These are phyloP conservation scores for Paraphaeosphaeria sporulosa DNA, from an alignment of 2,329 filamentous ascomycete genomes.

Conservation along the genomic window DNA sequence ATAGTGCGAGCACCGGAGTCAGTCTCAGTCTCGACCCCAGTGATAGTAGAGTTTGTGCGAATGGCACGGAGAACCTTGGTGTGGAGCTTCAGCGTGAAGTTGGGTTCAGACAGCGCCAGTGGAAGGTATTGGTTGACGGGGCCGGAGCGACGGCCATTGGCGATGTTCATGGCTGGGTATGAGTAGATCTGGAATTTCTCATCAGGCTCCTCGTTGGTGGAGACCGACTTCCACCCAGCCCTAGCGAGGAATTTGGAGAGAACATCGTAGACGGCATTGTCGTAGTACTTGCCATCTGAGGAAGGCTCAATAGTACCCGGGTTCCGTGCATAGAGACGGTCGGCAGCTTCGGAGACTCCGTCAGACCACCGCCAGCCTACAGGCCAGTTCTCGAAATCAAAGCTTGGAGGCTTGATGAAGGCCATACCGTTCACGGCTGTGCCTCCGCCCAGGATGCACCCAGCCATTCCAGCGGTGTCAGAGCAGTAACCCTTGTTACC, in stretches of 20 bases:
- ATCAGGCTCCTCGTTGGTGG: constrained; percentile 29
- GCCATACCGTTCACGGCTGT: constrained; percentile 37
- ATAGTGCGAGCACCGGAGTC: constrained; percentile 20
- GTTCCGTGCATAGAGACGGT: constrained; percentile 28
- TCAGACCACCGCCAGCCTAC: constrained; percentile 29
- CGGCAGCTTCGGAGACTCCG: constrained; percentile 24
- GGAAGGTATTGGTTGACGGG: constrained; percentile 32
- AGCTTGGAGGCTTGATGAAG: constrained; percentile 27
- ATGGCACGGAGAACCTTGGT: constrained; percentile 30
- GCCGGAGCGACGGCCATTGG: constrained; percentile 26
- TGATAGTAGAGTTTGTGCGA: constrained; percentile 21
- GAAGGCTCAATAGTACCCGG: constrained; percentile 30
- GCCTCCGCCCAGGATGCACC: constrained; percentile 50
- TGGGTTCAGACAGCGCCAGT: constrained; percentile 19
- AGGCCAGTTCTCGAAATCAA: constrained; percentile 34
- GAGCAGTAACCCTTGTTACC: constrained; percentile 48
- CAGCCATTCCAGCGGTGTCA: constrained; percentile 47
- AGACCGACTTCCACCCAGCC: constrained; percentile 27
- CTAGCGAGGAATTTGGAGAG: constrained; percentile 24
- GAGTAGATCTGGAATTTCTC: constrained; percentile 29
- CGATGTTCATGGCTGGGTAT: constrained; percentile 21
- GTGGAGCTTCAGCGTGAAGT: constrained; percentile 33
- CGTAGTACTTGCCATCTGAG: constrained; percentile 28
- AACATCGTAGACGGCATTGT: constrained; percentile 28
- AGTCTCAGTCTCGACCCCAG: constrained; percentile 30